Percentiles rank a stretch among this genome's conserved stretches.
Conservation (phyloP, 441 rosid genomes). For the Omphalea diandra region DNA sequence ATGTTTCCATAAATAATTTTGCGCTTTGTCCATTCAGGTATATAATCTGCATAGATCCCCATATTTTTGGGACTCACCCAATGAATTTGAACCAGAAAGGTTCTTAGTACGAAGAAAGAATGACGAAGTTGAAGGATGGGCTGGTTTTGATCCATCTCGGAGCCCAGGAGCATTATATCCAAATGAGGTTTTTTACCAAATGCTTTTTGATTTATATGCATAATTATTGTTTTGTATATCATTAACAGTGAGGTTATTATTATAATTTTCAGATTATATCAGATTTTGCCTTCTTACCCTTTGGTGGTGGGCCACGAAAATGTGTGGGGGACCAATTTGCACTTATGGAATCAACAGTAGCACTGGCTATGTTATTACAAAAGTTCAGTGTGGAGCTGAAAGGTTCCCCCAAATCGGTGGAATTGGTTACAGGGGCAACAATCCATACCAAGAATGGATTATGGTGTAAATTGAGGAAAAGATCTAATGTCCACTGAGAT, state of each 20-base stretch:
- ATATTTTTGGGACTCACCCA: slow-evolving; percentile 74
- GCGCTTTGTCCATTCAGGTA: slow-evolving; percentile 41
- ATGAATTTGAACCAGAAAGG: slow-evolving; percentile 83
- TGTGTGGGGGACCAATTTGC: slow-evolving; percentile 98
- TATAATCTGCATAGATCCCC: slow-evolving; percentile 94
- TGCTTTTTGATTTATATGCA: background rate
- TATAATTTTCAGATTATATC: slow-evolving; percentile 54
- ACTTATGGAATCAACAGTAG: slow-evolving; percentile 82
- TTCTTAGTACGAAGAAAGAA: slow-evolving; percentile 50
- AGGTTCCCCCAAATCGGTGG: slow-evolving; percentile 71
- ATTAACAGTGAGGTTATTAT: slow-evolving; percentile 15
- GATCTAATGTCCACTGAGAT: slow-evolving; percentile 39
- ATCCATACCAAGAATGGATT: slow-evolving; percentile 82
- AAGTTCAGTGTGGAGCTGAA: slow-evolving; percentile 70
- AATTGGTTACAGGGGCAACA: slow-evolving; percentile 83
- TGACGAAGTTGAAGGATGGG: slow-evolving; percentile 78
- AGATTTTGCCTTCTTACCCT: slow-evolving; percentile 87
- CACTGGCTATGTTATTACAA: slow-evolving; percentile 70
- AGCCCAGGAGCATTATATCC: slow-evolving; percentile 92
- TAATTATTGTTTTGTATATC: background rate
- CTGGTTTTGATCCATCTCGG: slow-evolving; percentile 84
- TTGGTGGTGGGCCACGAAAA: slow-evolving; percentile 93
- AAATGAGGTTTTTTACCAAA: slow-evolving; percentile 55
- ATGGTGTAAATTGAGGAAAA: slow-evolving; percentile 80
- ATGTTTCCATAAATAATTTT: background rate